Evolutionary conservation across 768 basidiomycete genomes (phyloP).

Genomic region (Rhodotorula kratochvilovae): DNA sequence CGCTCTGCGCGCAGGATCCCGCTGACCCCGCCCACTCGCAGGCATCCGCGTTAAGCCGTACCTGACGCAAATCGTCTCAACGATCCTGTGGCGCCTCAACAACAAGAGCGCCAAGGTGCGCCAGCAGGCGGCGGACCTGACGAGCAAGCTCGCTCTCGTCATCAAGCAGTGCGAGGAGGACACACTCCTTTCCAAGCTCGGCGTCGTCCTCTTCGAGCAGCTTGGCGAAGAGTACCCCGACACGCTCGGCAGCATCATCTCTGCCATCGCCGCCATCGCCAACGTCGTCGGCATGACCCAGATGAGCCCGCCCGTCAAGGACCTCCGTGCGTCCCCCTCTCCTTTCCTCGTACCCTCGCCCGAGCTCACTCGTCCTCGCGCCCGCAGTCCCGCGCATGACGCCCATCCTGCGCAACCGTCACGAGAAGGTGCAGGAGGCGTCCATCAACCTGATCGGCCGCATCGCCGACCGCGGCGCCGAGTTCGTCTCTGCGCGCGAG

Average conservation of each 20-base stretch:
- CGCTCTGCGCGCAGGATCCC: not conserved
- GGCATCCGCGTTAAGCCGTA: conserved; percentile 97
- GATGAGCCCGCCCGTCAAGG: conserved; percentile 99
- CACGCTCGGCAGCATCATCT: conserved; percentile 97
- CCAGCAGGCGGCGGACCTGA: conserved; percentile 97
- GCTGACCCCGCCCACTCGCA: conserved; percentile 24
- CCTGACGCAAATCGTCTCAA: conserved; percentile 96
- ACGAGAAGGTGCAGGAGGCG: conserved; percentile 98
- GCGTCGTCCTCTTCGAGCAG: conserved; percentile 94
- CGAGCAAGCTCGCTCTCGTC: conserved; percentile 88
- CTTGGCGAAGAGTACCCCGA: conserved; percentile 99
- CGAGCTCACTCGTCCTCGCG: conserved; percentile 61
- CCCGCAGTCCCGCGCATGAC: conserved; percentile 92
- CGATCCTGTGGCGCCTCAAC: conserved; percentile 96
- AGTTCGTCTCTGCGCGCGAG: conserved; percentile 95
- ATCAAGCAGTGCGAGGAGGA: conserved; percentile 99
- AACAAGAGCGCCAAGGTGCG: conserved; percentile 99
- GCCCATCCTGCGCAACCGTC: conserved; percentile 96
- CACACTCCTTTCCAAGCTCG: conserved; percentile 87
- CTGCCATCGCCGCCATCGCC: conserved; percentile 95
- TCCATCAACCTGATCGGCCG: conserved; percentile 99
- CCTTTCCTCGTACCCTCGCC: not conserved
- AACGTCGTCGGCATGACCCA: conserved; percentile 99
- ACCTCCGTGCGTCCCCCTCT: conserved; percentile 70
- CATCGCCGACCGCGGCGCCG: conserved; percentile 98